These are phyloP conservation scores for Cercospora sp. DNA, from an alignment of 2,329 filamentous ascomycete genomes.

Conservation along the genomic window DNA sequence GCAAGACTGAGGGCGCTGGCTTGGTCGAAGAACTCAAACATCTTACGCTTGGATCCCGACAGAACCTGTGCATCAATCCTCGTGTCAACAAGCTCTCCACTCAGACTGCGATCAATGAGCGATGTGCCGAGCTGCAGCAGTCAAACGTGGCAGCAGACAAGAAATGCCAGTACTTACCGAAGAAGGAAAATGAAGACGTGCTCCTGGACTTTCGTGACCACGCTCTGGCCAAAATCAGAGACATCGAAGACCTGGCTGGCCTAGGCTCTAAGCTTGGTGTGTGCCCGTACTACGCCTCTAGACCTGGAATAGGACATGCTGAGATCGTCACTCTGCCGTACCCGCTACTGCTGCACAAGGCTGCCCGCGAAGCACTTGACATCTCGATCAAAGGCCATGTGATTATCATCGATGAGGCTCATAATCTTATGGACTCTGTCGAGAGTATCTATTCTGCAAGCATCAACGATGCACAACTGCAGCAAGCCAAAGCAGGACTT, in stretches of 20 bases:
- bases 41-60: slow-evolving; percentile 79
- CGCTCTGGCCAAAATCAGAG: slow-evolving; percentile 77
- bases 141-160: slow-evolving; percentile 60
- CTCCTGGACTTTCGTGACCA: slow-evolving; percentile 83
- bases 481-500: slow-evolving; percentile 71
- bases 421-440: slow-evolving; percentile 96
- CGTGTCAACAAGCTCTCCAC: slow-evolving; percentile 69
- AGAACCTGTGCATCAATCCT: slow-evolving; percentile 86
- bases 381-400: slow-evolving; percentile 84
- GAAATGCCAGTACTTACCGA: slow-evolving; percentile 75
- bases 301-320: slow-evolving; percentile 73
- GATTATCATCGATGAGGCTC: slow-evolving; percentile 95
- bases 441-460: slow-evolving; percentile 80
- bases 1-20: background rate
- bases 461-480: slow-evolving; percentile 71
- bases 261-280: slow-evolving; percentile 77
- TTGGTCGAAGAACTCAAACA: slow-evolving; percentile 69
- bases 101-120: slow-evolving; percentile 85
- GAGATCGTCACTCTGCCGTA: slow-evolving; percentile 89
- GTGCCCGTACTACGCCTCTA: slow-evolving; percentile 95
- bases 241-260: slow-evolving; percentile 85
- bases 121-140: slow-evolving; percentile 87
- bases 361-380: slow-evolving; percentile 80
- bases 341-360: slow-evolving; percentile 81
- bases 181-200: slow-evolving; percentile 69